phyloP scores from a whole-genome alignment of 768 basidiomycete species.

The Galerina marginata region DNA sequence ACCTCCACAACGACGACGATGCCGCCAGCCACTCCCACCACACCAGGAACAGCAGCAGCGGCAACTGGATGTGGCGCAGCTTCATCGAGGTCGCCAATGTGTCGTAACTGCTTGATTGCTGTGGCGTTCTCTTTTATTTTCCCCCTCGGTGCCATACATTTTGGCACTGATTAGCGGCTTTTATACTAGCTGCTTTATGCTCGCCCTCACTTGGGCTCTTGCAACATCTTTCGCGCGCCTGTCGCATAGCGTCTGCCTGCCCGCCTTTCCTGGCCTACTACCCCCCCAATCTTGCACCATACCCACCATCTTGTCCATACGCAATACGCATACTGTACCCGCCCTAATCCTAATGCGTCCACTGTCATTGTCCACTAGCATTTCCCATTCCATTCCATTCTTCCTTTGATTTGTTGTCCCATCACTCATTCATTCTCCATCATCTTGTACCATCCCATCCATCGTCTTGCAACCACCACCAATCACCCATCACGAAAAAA shows the following conservation, averaged over 20 bases:
- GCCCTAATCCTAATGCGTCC: constrained; percentile 6
- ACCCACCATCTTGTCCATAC: not conserved
- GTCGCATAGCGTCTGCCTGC: not conserved
- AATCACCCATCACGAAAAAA: not conserved
- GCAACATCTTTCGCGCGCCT: not conserved
- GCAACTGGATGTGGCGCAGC: constrained; percentile 63
- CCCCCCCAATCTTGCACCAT: not conserved
- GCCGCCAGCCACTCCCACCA: not conserved
- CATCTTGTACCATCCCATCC: constrained; percentile 13
- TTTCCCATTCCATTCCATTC: not conserved
- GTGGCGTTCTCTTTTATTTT: not conserved
- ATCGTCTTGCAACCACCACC: constrained; percentile 2
- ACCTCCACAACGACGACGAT: constrained; percentile 42
- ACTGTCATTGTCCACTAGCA: constrained; percentile 1
- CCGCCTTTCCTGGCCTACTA: not conserved
- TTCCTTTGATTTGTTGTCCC: not conserved
- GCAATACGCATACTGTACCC: not conserved
- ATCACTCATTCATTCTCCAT: not conserved
- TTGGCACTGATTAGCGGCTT: not conserved
- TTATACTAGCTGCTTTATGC: not conserved
- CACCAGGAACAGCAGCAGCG: constrained; percentile 13
- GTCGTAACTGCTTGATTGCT: constrained; percentile 23
- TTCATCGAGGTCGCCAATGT: constrained; percentile 62
- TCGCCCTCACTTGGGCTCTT: not conserved
- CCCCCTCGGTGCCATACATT: not conserved